Percentiles rank a stretch among this genome's conserved stretches.
phyloP scores from a whole-genome alignment of 164 flowering plant genomes.

The Aristolochia contorta region DNA sequence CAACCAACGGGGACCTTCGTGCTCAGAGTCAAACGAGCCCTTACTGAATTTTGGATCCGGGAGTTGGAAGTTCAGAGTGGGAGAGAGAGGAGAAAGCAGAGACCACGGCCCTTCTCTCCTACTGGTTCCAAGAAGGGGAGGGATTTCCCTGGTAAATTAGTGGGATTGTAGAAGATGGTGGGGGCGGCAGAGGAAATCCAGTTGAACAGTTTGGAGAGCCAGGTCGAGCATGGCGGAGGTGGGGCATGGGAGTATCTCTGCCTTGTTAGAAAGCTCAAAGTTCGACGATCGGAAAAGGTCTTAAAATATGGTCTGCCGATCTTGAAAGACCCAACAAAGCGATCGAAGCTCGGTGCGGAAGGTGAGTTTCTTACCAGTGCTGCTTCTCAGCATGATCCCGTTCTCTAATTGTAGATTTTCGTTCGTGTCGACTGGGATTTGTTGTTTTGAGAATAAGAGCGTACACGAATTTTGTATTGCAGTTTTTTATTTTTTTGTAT shows the following conservation, averaged over 20 bases:
- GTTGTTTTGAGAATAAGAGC: neutral
- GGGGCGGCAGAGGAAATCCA: slow-evolving; percentile 61
- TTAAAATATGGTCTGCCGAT: slow-evolving; percentile 63
- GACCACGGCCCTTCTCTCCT: neutral
- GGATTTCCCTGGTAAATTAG: no score
- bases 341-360: slow-evolving; percentile 72
- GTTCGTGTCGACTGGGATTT: no score
- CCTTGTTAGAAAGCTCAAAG: slow-evolving; percentile 74
- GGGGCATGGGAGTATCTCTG: slow-evolving; percentile 96
- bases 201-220: slow-evolving; percentile 60
- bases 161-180: slow-evolving; percentile 44
- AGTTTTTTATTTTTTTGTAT: neutral
- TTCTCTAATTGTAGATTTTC: neutral
- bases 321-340: slow-evolving; percentile 60
- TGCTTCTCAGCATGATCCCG: neutral
- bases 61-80: no score
- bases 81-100: slow-evolving; percentile 5
- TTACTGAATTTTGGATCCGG: no score
- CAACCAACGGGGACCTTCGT: no score
- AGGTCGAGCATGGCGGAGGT: slow-evolving; percentile 93
- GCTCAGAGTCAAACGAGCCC: no score
- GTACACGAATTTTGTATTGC: neutral
- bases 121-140: no score
- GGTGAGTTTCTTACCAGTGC: slow-evolving; percentile 27
- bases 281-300: slow-evolving; percentile 83